Evolutionary conservation across 2,329 filamentous ascomycete genomes (phyloP).

Genomic region (Botrytis cinerea): DNA sequence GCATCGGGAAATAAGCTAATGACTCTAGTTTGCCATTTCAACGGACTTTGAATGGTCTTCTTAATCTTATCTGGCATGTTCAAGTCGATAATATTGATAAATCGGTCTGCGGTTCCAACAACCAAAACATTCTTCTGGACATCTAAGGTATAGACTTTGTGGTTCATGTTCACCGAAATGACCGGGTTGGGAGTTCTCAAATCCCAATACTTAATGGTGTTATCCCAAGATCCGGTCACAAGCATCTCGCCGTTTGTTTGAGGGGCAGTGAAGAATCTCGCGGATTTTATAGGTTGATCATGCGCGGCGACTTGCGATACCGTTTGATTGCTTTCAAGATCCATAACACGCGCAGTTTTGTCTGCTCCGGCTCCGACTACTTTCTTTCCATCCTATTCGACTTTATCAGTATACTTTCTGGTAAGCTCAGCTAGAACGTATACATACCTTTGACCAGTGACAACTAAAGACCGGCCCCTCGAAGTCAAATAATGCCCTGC

Average conservation of each 20-base stretch:
- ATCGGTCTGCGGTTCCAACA: slow-evolving; percentile 88
- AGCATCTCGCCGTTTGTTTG: slow-evolving; percentile 70
- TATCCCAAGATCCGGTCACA: slow-evolving; percentile 91
- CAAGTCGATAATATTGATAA: slow-evolving; percentile 93
- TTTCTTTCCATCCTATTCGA: slow-evolving; percentile 78
- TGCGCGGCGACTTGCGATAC: slow-evolving; percentile 75
- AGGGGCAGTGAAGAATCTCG: slow-evolving; percentile 73
- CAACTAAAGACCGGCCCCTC: slow-evolving; percentile 81
- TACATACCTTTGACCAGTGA: slow-evolving; percentile 84
- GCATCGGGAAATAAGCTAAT: slow-evolving; percentile 94
- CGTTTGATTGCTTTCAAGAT: slow-evolving; percentile 68
- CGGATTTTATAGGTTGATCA: slow-evolving; percentile 77
- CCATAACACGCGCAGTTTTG: slow-evolving; percentile 86
- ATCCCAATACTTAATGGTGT: slow-evolving; percentile 90
- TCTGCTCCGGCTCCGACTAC: slow-evolving; percentile 86
- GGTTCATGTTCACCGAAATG: slow-evolving; percentile 67
- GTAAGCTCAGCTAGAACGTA: slow-evolving; percentile 3
- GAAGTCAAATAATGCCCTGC: slow-evolving; percentile 84
- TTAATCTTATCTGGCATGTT: slow-evolving; percentile 87
- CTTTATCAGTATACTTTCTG: slow-evolving; percentile 23
- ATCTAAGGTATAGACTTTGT: slow-evolving; percentile 89
- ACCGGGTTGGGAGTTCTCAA: slow-evolving; percentile 66
- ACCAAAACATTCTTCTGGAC: slow-evolving; percentile 86
- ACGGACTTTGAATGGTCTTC: slow-evolving; percentile 92
- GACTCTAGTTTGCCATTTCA: slow-evolving; percentile 97